phyloP scores from a whole-genome alignment of 2,329 filamentous ascomycete genomes.

The Macrophomina tecta region DNA sequence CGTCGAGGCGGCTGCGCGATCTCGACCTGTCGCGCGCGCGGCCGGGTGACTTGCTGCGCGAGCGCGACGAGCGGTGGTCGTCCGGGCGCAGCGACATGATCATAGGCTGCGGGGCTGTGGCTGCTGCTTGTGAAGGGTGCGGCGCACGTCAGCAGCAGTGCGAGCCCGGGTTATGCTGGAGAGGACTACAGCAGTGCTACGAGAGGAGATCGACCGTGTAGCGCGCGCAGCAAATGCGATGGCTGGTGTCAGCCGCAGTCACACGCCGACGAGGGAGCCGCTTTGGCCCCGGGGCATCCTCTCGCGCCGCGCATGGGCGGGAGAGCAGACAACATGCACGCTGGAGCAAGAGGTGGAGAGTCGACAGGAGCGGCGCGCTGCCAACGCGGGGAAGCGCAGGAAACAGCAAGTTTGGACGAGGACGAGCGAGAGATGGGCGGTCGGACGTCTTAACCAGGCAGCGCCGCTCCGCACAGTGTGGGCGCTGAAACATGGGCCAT shows the following conservation, averaged over 20 bases:
- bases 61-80: constrained; percentile 46
- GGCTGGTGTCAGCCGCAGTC: constrained; percentile 26
- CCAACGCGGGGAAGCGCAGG: constrained; percentile 41
- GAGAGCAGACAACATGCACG: not conserved
- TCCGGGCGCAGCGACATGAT: constrained; percentile 50
- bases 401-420: constrained; percentile 35
- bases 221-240: constrained; percentile 20
- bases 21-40: constrained; percentile 43
- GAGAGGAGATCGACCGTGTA: constrained; percentile 13
- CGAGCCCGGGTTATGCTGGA: not conserved
- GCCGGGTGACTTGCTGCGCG: constrained; percentile 51
- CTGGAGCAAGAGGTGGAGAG: not conserved
- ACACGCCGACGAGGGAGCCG: constrained; percentile 8
- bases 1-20: constrained; percentile 23
- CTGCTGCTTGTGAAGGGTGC: constrained; percentile 3
- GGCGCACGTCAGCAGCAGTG: constrained; percentile 25
- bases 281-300: constrained; percentile 14
- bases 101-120: constrained; percentile 19
- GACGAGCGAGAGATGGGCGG: constrained; percentile 29
- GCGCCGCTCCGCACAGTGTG: constrained; percentile 5
- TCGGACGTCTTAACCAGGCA: constrained; percentile 8
- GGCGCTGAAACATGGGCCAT: constrained; percentile 10
- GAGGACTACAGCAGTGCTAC: constrained; percentile 13
- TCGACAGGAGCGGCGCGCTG: constrained; percentile 2
- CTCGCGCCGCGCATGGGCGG: constrained; percentile 6